Evolutionary conservation across 2,329 filamentous ascomycete species (phyloP), one percentile per base, ranked within the genome.

Genomic region (Claviceps maximensis): DNA sequence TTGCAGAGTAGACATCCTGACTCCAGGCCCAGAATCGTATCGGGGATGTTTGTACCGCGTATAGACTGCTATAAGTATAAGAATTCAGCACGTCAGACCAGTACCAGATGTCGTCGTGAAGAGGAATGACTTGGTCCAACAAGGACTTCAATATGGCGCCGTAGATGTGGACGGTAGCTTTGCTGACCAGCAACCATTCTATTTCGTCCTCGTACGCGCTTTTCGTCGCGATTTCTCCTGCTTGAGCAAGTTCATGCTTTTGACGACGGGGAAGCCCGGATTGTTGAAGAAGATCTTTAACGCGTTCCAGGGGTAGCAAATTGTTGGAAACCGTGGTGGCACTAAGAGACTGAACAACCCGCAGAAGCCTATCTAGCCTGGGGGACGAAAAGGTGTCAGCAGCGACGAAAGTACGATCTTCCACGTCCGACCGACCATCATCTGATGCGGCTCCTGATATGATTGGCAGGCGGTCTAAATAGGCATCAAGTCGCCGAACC

Each of bases 91-190:
- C 79, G 59, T 93, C 86, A 63, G 95, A 88, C 93, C 93, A 98
- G 67, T 97, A 97, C 82, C 86, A 90, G 25, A 95, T 84, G 60
- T 95, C 89, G 58, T 95, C 84, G 60, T 83, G 87, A 19, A 98
- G 69, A 0, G 85, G 84, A 12, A 91, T 82, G 12, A 89, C 94
- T 61, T 93, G 86, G 53, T 91, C 85, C 12, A 96, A 70, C 3
- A 97, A 76, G 0, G 80, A 82, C 59, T 83, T 83, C 59, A 96
- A 73, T 42, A 95, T 77, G 49, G 87, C 72, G 4, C 91, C 91
- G 62, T 95, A 94, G 1, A 86, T 83, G 63, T 96, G 91, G n/a
- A 90, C 82, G 0, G 90, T 87, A 4, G 90, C 90, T 67, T 97
- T 98, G 68, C 86, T 88, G 31, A 94, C 79, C 17, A 96, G 74